These are phyloP conservation scores for Mortierella sp. DNA, from an alignment of 371 early-diverging fungal species.

Conservation along the genomic window DNA sequence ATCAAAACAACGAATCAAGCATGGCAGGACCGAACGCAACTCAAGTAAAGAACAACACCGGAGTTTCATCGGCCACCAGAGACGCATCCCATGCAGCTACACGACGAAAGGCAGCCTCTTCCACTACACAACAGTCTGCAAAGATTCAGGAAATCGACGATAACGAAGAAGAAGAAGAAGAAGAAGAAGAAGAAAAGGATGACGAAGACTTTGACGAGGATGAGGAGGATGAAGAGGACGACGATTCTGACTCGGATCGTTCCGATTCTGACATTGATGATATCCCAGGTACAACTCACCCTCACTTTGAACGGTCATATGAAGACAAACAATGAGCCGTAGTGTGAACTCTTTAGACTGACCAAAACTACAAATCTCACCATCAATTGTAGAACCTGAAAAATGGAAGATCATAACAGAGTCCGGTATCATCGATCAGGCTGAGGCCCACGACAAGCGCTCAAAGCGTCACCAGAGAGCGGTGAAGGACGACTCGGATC, in stretches of 20 bases:
- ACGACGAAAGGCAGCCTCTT: slow-evolving; percentile 1
- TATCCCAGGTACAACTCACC: slow-evolving; percentile 27
- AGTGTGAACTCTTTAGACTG: background rate
- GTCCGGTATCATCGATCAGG: slow-evolving; percentile 66
- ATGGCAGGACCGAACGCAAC: slow-evolving; percentile 26
- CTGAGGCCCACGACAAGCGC: slow-evolving; percentile 34
- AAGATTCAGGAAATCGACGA: slow-evolving; percentile 38
- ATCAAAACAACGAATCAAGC: slow-evolving; percentile 1
- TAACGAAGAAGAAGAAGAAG: slow-evolving; percentile 14
- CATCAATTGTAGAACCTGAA: slow-evolving; percentile 48
- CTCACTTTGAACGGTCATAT: no score
- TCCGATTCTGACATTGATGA: slow-evolving; percentile 43
- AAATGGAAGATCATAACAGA: slow-evolving; percentile 66
- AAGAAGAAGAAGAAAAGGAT: slow-evolving; percentile 1
- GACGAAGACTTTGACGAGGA: slow-evolving; percentile 23
- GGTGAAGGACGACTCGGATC: slow-evolving; percentile 38
- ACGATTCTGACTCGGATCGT: slow-evolving; percentile 27
- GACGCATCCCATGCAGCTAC: slow-evolving; percentile 10
- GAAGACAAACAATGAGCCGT: background rate
- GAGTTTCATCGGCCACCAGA: slow-evolving; percentile 28
- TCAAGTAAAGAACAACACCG: slow-evolving; percentile 19
- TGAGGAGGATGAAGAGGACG: slow-evolving; percentile 16
- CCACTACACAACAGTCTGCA: slow-evolving; percentile 1
- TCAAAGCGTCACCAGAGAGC: slow-evolving; percentile 10
- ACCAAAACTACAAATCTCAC: background rate